Evolutionary conservation across 441 rosid species (phyloP).

Genomic region (Bruguiera hainesii): DNA sequence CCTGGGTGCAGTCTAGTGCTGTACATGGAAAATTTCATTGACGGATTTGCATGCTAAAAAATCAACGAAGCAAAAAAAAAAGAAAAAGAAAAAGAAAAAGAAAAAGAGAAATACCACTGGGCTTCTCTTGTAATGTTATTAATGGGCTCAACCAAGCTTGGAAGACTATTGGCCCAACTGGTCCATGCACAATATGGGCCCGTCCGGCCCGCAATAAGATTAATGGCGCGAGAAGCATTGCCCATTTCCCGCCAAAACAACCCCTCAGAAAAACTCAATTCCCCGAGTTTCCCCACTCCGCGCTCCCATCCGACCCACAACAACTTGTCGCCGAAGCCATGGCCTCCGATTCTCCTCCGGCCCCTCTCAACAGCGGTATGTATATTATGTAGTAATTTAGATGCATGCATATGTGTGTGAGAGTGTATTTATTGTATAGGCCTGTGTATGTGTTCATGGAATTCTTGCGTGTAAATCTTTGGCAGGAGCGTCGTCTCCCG

Average conservation of each 20-base stretch:
- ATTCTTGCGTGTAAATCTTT: not conserved
- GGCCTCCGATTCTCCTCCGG: conserved; percentile 73
- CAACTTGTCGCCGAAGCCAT: conserved; percentile 33
- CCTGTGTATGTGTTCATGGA: not conserved
- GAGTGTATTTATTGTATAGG: not conserved
- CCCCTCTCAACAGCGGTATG: conserved; percentile 42
- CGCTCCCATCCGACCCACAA: conserved; percentile 1
- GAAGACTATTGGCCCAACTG: too few species aligned
- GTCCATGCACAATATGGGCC: too few species aligned
- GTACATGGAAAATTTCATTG: too few species aligned
- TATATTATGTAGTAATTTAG: not conserved
- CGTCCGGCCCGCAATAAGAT: conserved; percentile 1
- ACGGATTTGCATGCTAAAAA: too few species aligned
- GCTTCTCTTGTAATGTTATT: too few species aligned
- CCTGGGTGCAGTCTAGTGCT: too few species aligned
- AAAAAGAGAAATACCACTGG: too few species aligned
- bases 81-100: too few species aligned
- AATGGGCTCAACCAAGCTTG: too few species aligned
- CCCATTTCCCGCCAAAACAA: conserved; percentile 49
- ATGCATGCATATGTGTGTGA: not conserved
- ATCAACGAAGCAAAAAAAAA: too few species aligned
- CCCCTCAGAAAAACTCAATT: not conserved
- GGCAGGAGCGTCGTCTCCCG: conserved; percentile 76
- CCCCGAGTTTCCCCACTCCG: not conserved
- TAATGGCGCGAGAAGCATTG: conserved; percentile 46